These are phyloP conservation scores for Picocystis sp. DNA, from an alignment of 163 green algal genomes.

Conservation along the genomic window DNA sequence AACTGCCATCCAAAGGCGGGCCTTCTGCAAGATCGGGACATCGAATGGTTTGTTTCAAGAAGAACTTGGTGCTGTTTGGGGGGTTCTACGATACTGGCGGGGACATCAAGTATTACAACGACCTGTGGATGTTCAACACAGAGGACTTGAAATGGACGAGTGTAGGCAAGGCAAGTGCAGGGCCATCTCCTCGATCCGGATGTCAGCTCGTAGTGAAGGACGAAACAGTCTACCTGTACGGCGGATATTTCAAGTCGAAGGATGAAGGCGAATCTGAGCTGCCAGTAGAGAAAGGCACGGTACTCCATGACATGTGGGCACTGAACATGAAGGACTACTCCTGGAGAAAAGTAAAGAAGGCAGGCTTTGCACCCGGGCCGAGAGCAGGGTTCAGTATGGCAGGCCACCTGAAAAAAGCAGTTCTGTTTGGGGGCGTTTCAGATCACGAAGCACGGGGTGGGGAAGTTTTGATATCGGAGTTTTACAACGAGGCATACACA, in stretches of 20 bases:
- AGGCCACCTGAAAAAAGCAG: slow-evolving; percentile 46
- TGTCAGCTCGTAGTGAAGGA: slow-evolving; percentile 23
- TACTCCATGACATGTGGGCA: slow-evolving; percentile 72
- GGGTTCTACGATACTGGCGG: slow-evolving; percentile 84
- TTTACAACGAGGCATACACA: slow-evolving; percentile 55
- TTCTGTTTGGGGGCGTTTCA: slow-evolving; percentile 83
- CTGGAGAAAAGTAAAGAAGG: slow-evolving; percentile 14
- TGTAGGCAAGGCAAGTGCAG: slow-evolving; percentile 17
- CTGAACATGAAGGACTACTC: slow-evolving; percentile 38
- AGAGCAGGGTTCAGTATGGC: slow-evolving; percentile 47
- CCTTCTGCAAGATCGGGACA: slow-evolving; percentile 74
- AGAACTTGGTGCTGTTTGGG: slow-evolving; percentile 70
- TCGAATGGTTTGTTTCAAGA: slow-evolving; percentile 59
- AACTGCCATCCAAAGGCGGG: slow-evolving; percentile 55
- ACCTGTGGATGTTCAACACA: slow-evolving; percentile 74
- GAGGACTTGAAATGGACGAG: slow-evolving; percentile 52
- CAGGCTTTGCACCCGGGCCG: slow-evolving; percentile 11
- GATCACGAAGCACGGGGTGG: slow-evolving; percentile 54
- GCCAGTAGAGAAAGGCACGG: slow-evolving; percentile 46
- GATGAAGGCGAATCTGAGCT: slow-evolving; percentile 40
- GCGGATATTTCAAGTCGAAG: slow-evolving; percentile 52
- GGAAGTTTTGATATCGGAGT: slow-evolving; percentile 66
- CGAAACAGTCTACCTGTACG: slow-evolving; percentile 44
- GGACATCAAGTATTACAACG: slow-evolving; percentile 84
- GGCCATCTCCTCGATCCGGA: slow-evolving; percentile 4